Evolutionary conservation across 2,329 filamentous ascomycete genomes (phyloP).

Genomic region (Lojkania enalia): DNA sequence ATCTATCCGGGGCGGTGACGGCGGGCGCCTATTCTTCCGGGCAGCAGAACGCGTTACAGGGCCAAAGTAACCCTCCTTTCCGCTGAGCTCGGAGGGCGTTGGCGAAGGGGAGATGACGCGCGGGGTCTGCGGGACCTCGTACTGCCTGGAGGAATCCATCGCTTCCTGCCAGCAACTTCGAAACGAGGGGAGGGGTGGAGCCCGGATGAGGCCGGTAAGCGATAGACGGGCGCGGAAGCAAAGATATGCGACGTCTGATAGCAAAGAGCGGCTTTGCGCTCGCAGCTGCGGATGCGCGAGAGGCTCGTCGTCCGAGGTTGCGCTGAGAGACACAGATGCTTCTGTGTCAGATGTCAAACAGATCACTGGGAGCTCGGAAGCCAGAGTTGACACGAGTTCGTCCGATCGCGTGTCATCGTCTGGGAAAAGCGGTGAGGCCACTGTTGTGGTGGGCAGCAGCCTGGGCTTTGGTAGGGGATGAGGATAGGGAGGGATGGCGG

Average conservation of each 20-base stretch:
- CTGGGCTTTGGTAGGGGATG: conserved; percentile 16
- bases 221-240: conserved; percentile 38
- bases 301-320: conserved; percentile 14
- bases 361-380: conserved; percentile 17
- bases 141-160: conserved; percentile 54
- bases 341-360: conserved; percentile 21
- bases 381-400: conserved; percentile 33
- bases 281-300: conserved; percentile 8
- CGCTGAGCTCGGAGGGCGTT: conserved; percentile 52
- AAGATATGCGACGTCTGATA: conserved; percentile 30
- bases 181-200: conserved; percentile 64
- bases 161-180: conserved; percentile 41
- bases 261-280: conserved; percentile 20
- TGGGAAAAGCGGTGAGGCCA: conserved; percentile 36
- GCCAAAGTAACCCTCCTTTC: conserved; percentile 65
- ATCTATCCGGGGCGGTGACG: conserved; percentile 63
- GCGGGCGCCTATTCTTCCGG: conserved; percentile 60
- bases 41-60: conserved; percentile 78
- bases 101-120: conserved; percentile 90
- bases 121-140: conserved; percentile 73
- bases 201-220: conserved; percentile 60
- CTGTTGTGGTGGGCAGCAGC: conserved; percentile 32
- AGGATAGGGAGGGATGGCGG: conserved; percentile 5
- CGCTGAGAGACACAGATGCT: conserved; percentile 27
- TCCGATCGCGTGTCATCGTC: conserved; percentile 41